Percentiles rank a stretch among this genome's conserved stretches.
These are phyloP conservation scores for Aspergillus caelatus DNA, from an alignment of 2,329 filamentous ascomycete species.

Conservation along the genomic window DNA sequence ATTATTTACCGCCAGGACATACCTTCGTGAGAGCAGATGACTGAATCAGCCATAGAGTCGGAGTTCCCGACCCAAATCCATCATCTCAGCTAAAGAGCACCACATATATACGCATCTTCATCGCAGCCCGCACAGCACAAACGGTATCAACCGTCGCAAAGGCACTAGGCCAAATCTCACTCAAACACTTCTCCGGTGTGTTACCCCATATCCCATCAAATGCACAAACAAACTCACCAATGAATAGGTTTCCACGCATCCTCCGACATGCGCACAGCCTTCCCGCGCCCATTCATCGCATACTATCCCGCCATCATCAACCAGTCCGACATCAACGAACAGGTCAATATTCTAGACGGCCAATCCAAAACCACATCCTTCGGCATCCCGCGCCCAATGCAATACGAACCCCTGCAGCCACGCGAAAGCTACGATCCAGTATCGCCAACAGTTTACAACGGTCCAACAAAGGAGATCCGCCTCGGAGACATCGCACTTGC, in stretches of 20 bases:
- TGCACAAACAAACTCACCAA: neutral
- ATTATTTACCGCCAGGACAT: neutral
- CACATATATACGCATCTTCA: slow-evolving; percentile 50
- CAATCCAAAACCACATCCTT: slow-evolving; percentile 2
- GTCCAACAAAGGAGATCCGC: slow-evolving; percentile 33
- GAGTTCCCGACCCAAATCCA: slow-evolving; percentile 43
- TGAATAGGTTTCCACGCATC: slow-evolving; percentile 45
- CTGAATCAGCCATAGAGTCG: slow-evolving; percentile 28
- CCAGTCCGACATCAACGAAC: slow-evolving; percentile 32
- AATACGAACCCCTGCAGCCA: slow-evolving; percentile 14
- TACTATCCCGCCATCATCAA: slow-evolving; percentile 45
- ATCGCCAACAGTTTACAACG: slow-evolving; percentile 20
- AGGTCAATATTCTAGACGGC: slow-evolving; percentile 26
- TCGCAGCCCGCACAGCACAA: slow-evolving; percentile 37
- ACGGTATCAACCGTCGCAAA: slow-evolving; percentile 33
- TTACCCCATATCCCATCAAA: neutral
- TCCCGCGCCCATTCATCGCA: slow-evolving; percentile 44
- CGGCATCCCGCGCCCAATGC: slow-evolving; percentile 21
- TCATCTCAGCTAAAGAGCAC: slow-evolving; percentile 46
- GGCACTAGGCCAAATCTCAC: slow-evolving; percentile 39
- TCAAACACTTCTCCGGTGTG: slow-evolving; percentile 47
- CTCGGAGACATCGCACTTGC: slow-evolving; percentile 50
- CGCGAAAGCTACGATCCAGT: slow-evolving; percentile 25
- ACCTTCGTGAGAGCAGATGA: neutral
- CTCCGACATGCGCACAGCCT: slow-evolving; percentile 45